Evolutionary conservation across 345 rosid genomes (phyloP).

Genomic region (Bruguiera gymnorhiza): DNA sequence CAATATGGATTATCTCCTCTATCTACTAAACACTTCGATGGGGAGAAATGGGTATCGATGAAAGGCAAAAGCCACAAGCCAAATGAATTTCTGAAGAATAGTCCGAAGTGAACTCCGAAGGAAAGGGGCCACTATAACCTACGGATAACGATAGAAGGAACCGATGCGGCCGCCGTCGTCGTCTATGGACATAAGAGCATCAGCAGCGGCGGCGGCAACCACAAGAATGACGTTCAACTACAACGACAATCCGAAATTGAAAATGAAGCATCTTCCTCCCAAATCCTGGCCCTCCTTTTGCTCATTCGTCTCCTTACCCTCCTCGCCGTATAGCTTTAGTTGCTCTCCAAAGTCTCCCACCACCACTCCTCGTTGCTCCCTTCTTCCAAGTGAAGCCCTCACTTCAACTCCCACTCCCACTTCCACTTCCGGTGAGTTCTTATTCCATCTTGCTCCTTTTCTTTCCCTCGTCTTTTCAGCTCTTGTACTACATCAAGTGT

Average conservation of each 20-base stretch:
- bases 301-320: no score
- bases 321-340: not conserved
- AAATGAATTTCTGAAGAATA: no score
- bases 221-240: not conserved
- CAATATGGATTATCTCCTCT: no score
- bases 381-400: not conserved
- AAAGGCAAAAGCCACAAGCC: no score
- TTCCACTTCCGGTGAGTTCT: constrained; percentile 30
- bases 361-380: constrained; percentile 14
- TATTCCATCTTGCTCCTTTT: not conserved
- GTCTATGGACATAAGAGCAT: constrained; percentile 10
- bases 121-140: no score
- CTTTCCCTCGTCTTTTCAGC: not conserved
- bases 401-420: constrained; percentile 30
- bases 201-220: not conserved
- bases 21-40: no score
- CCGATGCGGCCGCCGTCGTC: not conserved
- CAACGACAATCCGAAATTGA: no score
- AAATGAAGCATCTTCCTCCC: no score
- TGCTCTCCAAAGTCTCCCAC: not conserved
- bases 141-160: no score
- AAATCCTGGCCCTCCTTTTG: no score
- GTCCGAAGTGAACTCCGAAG: no score
- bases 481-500: not conserved
- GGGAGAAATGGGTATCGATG: no score